A percentile compares a stretch with the other conserved stretches of the same genome.
These are phyloP conservation scores for Xylaria telfairii DNA, from an alignment of 495 filamentous ascomycete species.

Conservation along the genomic window DNA sequence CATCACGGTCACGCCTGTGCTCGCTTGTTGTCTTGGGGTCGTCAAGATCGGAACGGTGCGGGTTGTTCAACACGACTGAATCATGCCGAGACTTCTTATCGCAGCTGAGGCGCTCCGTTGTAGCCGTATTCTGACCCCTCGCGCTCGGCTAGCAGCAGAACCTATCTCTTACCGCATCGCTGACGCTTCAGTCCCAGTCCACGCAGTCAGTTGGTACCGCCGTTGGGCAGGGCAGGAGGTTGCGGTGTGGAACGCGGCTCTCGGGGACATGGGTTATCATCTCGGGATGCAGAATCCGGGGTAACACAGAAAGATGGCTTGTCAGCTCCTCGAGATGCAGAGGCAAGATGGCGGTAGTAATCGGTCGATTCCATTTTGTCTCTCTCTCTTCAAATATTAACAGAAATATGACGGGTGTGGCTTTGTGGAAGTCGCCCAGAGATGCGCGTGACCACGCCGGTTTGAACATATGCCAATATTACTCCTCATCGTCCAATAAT, in stretches of 20 bases:
- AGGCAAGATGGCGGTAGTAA: background rate
- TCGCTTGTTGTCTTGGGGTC: background rate
- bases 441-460: background rate
- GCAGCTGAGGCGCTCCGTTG: background rate
- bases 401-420: background rate
- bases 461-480: background rate
- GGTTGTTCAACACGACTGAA: background rate
- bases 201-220: background rate
- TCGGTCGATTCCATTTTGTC: background rate
- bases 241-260: constrained; percentile 23
- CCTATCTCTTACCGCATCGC: background rate
- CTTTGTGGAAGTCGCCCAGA: background rate
- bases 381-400: background rate
- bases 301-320: background rate
- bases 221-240: background rate
- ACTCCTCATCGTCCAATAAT: background rate
- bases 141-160: background rate
- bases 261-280: constrained; percentile 13
- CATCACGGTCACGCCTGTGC: background rate
- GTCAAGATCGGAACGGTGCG: background rate
- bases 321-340: background rate
- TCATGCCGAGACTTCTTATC: background rate
- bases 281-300: background rate
- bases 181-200: background rate
- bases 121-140: background rate